Conservation (phyloP, 2,329 filamentous ascomycete genomes). For the Fusarium buxicola region DNA sequence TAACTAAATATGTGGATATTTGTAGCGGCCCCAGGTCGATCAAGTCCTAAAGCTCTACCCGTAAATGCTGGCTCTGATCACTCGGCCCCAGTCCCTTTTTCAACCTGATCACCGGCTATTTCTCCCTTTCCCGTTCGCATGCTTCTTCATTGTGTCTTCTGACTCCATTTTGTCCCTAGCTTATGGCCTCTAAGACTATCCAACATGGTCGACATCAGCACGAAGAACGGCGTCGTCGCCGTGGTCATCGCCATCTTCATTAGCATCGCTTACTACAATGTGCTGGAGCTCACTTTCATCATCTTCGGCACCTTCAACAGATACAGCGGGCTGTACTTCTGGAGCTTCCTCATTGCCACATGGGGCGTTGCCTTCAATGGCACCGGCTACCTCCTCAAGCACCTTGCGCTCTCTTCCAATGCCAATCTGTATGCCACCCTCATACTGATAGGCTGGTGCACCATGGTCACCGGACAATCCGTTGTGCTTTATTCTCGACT, state of each 20-base stretch:
- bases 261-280: slow-evolving; percentile 48
- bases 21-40: too few species aligned
- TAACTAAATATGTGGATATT: too few species aligned
- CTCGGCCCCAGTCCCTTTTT: too few species aligned
- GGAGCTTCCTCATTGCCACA: slow-evolving; percentile 51
- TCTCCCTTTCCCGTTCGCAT: background rate
- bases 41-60: too few species aligned
- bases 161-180: background rate
- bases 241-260: slow-evolving; percentile 41
- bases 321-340: slow-evolving; percentile 52
- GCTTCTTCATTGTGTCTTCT: background rate
- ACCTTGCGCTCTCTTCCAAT: slow-evolving; percentile 17
- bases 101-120: too few species aligned
- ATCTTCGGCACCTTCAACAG: slow-evolving; percentile 50
- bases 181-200: background rate
- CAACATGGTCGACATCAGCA: slow-evolving; percentile 15
- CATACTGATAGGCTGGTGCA: slow-evolving; percentile 49
- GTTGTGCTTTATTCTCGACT: slow-evolving; percentile 72
- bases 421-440: slow-evolving; percentile 42
- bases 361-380: slow-evolving; percentile 52
- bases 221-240: slow-evolving; percentile 32
- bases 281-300: slow-evolving; percentile 49
- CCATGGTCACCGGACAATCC: slow-evolving; percentile 71
- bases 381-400: slow-evolving; percentile 60
- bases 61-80: too few species aligned